These are phyloP conservation scores for Ehretia macrophylla DNA, from an alignment of 257 asterid genomes.

Conservation along the genomic window DNA sequence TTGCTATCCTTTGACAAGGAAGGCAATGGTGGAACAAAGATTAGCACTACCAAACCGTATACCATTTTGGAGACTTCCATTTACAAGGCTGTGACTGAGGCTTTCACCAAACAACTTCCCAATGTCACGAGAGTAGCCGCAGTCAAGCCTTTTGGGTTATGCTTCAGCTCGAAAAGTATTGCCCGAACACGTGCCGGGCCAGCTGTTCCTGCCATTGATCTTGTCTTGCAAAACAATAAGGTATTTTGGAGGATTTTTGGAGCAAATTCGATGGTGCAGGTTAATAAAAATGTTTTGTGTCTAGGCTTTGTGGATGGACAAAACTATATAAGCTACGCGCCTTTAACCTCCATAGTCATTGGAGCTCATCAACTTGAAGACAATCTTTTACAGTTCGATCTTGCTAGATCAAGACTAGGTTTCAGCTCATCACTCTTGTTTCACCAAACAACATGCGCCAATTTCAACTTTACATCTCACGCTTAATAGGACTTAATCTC, in stretches of 20 bases:
- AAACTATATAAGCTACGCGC: not conserved
- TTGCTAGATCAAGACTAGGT: constrained; percentile 32
- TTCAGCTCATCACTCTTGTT: constrained; percentile 43
- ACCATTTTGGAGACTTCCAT: constrained; percentile 38
- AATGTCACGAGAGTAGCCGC: constrained; percentile 32
- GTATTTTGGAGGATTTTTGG: constrained; percentile 11
- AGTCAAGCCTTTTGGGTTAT: constrained; percentile 46
- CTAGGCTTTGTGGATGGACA: constrained; percentile 17
- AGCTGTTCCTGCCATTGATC: constrained; percentile 38
- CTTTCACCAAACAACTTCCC: constrained; percentile 35
- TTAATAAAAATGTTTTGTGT: constrained; percentile 8
- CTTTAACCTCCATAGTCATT: constrained; percentile 24
- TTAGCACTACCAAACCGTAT: constrained; percentile 43
- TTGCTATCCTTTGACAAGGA: constrained; percentile 28
- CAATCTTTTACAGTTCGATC: constrained; percentile 46
- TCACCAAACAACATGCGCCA: constrained; percentile 21
- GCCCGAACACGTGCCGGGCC: constrained; percentile 28
- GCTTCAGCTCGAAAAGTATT: constrained; percentile 37
- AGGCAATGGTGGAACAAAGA: constrained; percentile 57
- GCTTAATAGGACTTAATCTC: too few species aligned
- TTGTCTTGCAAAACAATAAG: constrained; percentile 28
- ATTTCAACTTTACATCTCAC: constrained; percentile 13
- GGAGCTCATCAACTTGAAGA: constrained; percentile 53
- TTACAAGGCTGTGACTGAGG: constrained; percentile 36
- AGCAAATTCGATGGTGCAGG: constrained; percentile 11